Base-by-base conservation (phyloP, 2,329 filamentous ascomycete genomes). In the Akanthomyces uredinophilus region DNA sequence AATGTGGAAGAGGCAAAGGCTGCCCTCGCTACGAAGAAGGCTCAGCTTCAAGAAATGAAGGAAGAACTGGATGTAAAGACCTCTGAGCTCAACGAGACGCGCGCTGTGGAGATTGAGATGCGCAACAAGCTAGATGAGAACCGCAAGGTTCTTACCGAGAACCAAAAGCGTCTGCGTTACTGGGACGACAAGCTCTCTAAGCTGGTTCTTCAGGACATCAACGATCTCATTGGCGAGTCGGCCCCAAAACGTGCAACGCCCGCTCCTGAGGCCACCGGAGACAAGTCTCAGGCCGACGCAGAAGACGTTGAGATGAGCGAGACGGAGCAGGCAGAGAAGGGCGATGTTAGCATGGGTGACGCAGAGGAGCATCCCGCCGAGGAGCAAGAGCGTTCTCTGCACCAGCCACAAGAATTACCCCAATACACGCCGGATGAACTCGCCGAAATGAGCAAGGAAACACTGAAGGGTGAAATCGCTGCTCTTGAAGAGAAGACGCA, bases 101-200 rank as follows among this genome's bases (percentile, higher is more conserved):
- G 94, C 11, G 93, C 92, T 0, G 81, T 89, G 3, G 95, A 99
- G 74, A 97, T 99, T 64, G 95, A 99, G 75, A 97, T 98, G 92
- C 90, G 91, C 65, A 98, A 98, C 77, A 96, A 96, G 78, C 87
- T 99, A 1, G 95, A 98, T 71, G 94, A 98, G 72, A 95, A 94
- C 73, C 90, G 96, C 67, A 99, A 99, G 77, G 85, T 88, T 11
- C 83, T 98, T 16, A 76, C 79, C 0, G 94, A 98, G 71, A 96
- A 96, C 74, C 87, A 96, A 73, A 93, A 91, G 75, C 87, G 90
- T 64, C 83, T 90, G 46, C 83, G 82, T 43, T 91, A 96, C 78
- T 98, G 93, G 92, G 81, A 92, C 60, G 91, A 96, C 64, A 97
- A 98, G 78, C 80, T 96, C 10, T 82, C 83, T 58, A 98, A 96